Percentiles rank a stretch among this genome's conserved stretches.
phyloP scores from a whole-genome alignment of 805 yeast genomes.

The Metschnikowia proteae region DNA sequence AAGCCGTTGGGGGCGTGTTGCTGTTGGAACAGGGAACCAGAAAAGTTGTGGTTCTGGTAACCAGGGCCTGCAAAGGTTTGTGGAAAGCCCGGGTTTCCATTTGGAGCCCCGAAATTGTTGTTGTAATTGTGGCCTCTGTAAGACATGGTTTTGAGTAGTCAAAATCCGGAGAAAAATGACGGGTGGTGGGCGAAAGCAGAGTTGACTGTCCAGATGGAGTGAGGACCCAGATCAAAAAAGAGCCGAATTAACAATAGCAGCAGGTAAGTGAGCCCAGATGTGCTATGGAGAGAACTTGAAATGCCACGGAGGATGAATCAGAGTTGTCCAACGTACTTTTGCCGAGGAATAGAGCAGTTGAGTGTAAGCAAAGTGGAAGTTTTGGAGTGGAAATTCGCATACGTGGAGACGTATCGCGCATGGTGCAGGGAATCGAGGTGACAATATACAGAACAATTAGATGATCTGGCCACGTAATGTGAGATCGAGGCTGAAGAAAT shows the following conservation, averaged over 20 bases:
- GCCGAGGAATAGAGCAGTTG: neutral
- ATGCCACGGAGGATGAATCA: neutral
- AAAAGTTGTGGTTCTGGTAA: conserved; percentile 3
- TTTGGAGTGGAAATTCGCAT: conserved; percentile 7
- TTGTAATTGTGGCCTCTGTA: conserved; percentile 39
- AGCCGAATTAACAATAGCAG: neutral
- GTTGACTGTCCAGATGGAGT: neutral
- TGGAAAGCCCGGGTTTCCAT: conserved; percentile 2
- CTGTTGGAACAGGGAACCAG: conserved; percentile 10
- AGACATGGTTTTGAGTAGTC: conserved; percentile 25
- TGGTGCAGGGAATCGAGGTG: neutral
- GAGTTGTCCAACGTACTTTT: neutral
- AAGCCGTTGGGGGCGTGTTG: conserved; percentile 11
- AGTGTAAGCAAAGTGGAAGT: neutral
- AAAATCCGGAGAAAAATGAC: neutral
- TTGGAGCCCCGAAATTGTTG: conserved; percentile 27
- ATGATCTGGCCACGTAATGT: too few relatives aligned
- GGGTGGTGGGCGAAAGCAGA: neutral
- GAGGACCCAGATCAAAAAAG: neutral
- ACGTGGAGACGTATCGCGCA: conserved; percentile 7
- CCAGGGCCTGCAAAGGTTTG: neutral
- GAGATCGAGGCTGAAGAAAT: too few relatives aligned
- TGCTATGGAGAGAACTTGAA: neutral
- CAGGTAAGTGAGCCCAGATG: neutral
- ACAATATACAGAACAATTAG: neutral